A percentile compares a stretch with the other conserved stretches of the same genome.
Conservation (phyloP, 176 grass and related monocot genomes). For the Oropetium thomaeum region DNA sequence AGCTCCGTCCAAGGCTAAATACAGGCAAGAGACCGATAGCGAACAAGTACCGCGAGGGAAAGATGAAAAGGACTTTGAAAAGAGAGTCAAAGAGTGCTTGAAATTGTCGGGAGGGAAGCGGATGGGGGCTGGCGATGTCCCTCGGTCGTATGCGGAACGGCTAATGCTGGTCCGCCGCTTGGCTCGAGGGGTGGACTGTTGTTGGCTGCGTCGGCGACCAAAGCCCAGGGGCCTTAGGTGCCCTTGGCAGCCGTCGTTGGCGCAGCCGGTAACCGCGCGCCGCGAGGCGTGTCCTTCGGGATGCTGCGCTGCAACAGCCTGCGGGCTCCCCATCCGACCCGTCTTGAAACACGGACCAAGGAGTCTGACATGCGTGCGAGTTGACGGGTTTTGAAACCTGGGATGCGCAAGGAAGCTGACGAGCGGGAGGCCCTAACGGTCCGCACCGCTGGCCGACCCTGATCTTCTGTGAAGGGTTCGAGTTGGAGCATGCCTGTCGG, state of each 20-base stretch:
- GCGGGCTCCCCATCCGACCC: slow-evolving; percentile 64
- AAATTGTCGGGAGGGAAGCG: slow-evolving; percentile 82
- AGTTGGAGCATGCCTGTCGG: slow-evolving; percentile 64
- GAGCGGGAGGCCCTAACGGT: not conserved
- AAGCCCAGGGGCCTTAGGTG: too few relatives aligned
- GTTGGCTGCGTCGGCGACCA: too few relatives aligned
- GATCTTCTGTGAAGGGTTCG: slow-evolving; percentile 55
- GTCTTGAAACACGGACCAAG: slow-evolving; percentile 86
- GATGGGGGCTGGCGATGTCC: slow-evolving; percentile 65
- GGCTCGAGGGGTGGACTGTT: too few relatives aligned
- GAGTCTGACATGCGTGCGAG: slow-evolving; percentile 75
- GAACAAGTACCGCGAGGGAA: slow-evolving; percentile 69
- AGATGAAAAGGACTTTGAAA: slow-evolving; percentile 91
- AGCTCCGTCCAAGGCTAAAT: slow-evolving; percentile 64
- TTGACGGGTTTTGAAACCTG: slow-evolving; percentile 38
- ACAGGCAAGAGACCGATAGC: slow-evolving; percentile 61
- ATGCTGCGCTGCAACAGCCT: slow-evolving; percentile 13
- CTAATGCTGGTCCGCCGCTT: too few relatives aligned
- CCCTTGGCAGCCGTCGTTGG: too few relatives aligned
- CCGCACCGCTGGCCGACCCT: slow-evolving; percentile 45
- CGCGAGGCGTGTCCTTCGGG: not conserved
- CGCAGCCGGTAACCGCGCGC: too few relatives aligned
- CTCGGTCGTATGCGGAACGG: too few relatives aligned
- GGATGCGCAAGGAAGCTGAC: too few relatives aligned
- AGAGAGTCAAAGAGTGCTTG: slow-evolving; percentile 88